Evolutionary conservation across 1,284 basidiomycete species (phyloP).

Genomic region (Pascua guehoae): DNA sequence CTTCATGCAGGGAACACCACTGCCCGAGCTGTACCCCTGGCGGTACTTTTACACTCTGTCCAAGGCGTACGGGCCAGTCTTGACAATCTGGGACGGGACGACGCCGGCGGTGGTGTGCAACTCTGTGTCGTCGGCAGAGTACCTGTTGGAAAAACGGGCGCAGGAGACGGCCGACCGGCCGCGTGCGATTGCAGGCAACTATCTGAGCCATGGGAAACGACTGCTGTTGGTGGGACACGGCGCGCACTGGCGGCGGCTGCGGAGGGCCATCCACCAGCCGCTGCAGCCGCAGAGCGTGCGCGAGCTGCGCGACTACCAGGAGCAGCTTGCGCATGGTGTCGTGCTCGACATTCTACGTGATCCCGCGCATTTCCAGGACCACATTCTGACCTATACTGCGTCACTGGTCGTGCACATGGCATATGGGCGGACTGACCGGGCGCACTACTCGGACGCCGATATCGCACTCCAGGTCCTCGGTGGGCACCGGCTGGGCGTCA

Average conservation of each 20-base stretch:
- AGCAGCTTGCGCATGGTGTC: constrained; percentile 53
- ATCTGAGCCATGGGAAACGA: constrained; percentile 2
- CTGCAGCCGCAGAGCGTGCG: constrained; percentile 55
- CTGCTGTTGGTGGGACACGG: constrained; percentile 7
- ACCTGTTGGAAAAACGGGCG: constrained; percentile 57
- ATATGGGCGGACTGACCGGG: constrained; percentile 59
- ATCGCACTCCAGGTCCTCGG: constrained; percentile 54
- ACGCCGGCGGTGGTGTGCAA: constrained; percentile 1
- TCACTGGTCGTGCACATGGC: constrained; percentile 63
- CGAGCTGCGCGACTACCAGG: constrained; percentile 55
- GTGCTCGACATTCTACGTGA: constrained; percentile 57
- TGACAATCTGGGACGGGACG: constrained; percentile 8
- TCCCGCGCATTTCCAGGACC: constrained; percentile 56
- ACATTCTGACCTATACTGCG: constrained; percentile 58
- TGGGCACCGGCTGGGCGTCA: constrained; percentile 54
- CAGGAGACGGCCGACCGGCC: constrained; percentile 55
- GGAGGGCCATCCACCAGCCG: constrained; percentile 57
- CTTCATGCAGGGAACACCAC: too few species aligned
- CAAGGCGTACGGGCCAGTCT: constrained; percentile 4
- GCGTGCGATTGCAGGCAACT: constrained; percentile 50
- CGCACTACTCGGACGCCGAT: constrained; percentile 58
- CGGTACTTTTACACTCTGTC: constrained; percentile 5
- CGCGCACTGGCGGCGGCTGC: constrained; percentile 22
- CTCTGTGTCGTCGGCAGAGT: constrained; percentile 2
- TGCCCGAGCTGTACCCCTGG: constrained; percentile 3